Conservation (phyloP, 768 basidiomycete genomes). For the Psilocybe tampanensis region DNA sequence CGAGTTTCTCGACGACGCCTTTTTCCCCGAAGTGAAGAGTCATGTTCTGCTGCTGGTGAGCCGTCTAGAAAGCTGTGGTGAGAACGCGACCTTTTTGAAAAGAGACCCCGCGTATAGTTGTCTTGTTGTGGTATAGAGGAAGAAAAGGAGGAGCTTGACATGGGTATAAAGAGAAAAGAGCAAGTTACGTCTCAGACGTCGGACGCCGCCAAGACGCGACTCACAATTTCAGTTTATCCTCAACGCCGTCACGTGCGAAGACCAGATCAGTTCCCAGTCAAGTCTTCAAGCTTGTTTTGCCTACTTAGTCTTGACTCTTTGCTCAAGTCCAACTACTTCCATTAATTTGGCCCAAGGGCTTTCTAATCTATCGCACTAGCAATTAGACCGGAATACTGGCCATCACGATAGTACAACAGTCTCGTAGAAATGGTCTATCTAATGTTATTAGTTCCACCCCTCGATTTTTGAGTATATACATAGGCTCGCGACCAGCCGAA, state of each 20-base stretch:
- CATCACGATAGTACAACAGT: constrained; percentile 20
- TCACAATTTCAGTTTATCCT: constrained; percentile 1
- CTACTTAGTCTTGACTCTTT: no score
- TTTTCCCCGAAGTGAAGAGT: constrained; percentile 57
- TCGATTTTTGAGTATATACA: no score
- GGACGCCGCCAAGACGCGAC: not conserved
- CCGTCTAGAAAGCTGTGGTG: not conserved
- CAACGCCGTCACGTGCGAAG: constrained; percentile 5
- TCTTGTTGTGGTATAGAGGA: not conserved
- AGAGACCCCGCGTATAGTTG: not conserved
- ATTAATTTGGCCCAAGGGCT: no score
- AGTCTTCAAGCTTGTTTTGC: no score
- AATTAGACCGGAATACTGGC: constrained; percentile 13
- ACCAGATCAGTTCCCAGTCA: no score
- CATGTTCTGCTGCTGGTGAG: constrained; percentile 36
- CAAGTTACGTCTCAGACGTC: not conserved
- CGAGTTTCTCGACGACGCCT: constrained; percentile 49
- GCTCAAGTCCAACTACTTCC: no score
- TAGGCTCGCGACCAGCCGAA: no score
- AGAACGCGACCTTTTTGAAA: constrained; percentile 3
- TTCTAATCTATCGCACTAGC: not conserved
- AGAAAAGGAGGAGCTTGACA: constrained; percentile 13
- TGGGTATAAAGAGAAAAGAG: constrained; percentile 1
- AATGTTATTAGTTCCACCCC: not conserved
- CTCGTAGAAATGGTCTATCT: not conserved